Base-by-base conservation (phyloP, 2,329 filamentous ascomycete species). In the Sclerotinia trifoliorum region DNA sequence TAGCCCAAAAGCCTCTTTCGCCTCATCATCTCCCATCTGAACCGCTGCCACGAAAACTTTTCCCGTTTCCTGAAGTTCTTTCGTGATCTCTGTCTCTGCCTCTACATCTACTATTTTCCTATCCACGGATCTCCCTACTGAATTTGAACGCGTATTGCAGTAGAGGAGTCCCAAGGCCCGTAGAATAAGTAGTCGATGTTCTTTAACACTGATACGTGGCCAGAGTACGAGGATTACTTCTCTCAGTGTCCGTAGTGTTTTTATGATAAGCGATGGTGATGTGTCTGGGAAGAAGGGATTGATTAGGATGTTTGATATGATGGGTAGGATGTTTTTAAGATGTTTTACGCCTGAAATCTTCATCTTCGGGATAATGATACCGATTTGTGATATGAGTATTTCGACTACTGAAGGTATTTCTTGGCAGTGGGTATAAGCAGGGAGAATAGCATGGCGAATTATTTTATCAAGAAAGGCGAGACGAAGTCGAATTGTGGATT, bases 281-380 rank as follows among this genome's bases (percentile, higher is more conserved):
- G 85, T 81, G 1, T 83, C 81, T 13, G 84, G 80, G 0, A 84
- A 84, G 75, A 96, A 92, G 0, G 91, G 88, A 74, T 93, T 88
- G 2, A 85, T 83, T 60, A 96, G 81, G 11, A 89, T 52, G 82
- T 80, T 3, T 86, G 86, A 21, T 92, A 79, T 8, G n/a, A 54
- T n/a, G 19, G 63, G 61, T 5, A 68, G 29, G n/a, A 64, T 78
- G 57, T 88, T 85, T 80, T 88, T 87, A 1, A 93, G 79, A 77
- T 94, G 88, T 74, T 90, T 91, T 39, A 88, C 84, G 2, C 85
- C 81, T 70, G 86, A 81, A 65, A 93, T 82, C 52, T 86, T 86
- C 75, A 93, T 80, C 19, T 81, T 81, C 6, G 80, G 74, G 6
- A 92, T 76, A 19, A 91, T 76, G 13, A 77, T 72, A 1, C 77